A percentile compares a stretch with the other conserved stretches of the same genome.
phyloP scores from a whole-genome alignment of 495 filamentous ascomycete species.

The Podospora bellae-mahoneyi region DNA sequence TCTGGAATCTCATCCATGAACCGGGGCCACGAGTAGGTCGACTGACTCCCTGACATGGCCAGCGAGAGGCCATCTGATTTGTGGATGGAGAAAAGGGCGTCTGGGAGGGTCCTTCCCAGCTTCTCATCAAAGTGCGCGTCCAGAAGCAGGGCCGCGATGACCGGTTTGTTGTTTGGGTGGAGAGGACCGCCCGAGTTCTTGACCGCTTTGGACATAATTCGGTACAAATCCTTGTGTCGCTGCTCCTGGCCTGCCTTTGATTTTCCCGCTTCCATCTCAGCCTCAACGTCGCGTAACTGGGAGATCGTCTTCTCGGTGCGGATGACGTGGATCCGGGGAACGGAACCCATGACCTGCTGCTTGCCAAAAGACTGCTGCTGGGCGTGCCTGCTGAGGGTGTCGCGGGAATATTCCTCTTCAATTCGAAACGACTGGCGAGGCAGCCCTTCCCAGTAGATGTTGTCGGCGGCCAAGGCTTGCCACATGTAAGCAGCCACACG shows the following conservation, averaged over 20 bases:
- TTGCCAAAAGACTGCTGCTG: background rate
- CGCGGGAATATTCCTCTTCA: conserved; percentile 48
- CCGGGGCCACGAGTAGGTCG: conserved; percentile 47
- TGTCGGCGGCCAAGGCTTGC: conserved; percentile 50
- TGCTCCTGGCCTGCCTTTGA: conserved; percentile 23
- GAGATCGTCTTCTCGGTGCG: conserved; percentile 42
- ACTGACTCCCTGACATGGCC: conserved; percentile 49
- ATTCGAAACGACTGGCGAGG: conserved; percentile 50
- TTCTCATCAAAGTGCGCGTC: conserved; percentile 40
- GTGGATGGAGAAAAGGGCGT: conserved; percentile 46
- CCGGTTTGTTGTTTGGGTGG: conserved; percentile 32
- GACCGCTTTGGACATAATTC: conserved; percentile 41
- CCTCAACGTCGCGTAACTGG: conserved; percentile 30
- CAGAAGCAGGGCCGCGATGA: conserved; percentile 46
- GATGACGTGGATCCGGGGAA: conserved; percentile 48
- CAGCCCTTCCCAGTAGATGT: conserved; percentile 43
- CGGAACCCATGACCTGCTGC: conserved; percentile 25
- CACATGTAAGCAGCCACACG: conserved; percentile 53
- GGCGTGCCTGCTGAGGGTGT: conserved; percentile 33
- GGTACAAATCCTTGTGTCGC: conserved; percentile 32
- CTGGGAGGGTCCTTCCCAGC: conserved; percentile 37
- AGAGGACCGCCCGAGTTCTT: conserved; percentile 37
- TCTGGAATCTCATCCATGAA: conserved; percentile 35
- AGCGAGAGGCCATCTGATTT: conserved; percentile 41
- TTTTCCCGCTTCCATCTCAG: conserved; percentile 30